Base-by-base conservation (phyloP, 1,139 yeast genomes). In the Debaryomyces fabryi region DNA sequence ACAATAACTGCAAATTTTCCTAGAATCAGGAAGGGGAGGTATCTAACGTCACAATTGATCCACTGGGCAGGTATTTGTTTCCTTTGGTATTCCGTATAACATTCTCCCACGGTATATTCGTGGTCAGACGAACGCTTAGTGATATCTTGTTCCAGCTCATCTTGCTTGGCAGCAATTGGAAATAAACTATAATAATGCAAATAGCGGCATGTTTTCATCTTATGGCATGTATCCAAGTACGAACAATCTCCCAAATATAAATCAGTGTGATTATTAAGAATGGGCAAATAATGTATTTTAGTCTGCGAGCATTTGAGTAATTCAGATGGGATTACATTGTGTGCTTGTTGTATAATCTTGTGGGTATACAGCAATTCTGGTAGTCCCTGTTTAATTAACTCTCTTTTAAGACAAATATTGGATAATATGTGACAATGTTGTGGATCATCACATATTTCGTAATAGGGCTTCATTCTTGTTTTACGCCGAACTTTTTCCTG, bases 211-310 rank as follows among this genome's bases (percentile, higher is more conserved):
- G 83, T 73, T 54, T 81, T 83, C 66, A 88, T 80, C 65, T 91
- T 90, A 67, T 89, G 96, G 60, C 98, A 92, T 1, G 97, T 91
- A 63, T 92, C 97, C 53, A 92, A 74, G 60, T 92, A 92, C 4
- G 97, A 91, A 60, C 98, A 92, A 64, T 92, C 97, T 0, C 97
- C 98, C n/a, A 89, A 65, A 20, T 75, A 68, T 1, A 67, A 49
- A 59, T 92, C 97, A 0, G 97, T 75, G 34, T 74, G 71, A 29
- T 59, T 58, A 39, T 74, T 78, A 40, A 83, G 65, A 15, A 86
- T 72, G 1, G 92, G 91, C 25, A 87, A 68, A 57, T 73, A 83
- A 63, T 87, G 95, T 45, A 81, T 76, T 51, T 80, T 82, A 0
- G 57, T 56, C 35, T 69, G 67, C 8, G 78, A 59, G 57, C 93